Evolutionary conservation across 805 yeast species (phyloP).

Genomic region (Schizosaccharomyces cryophilus): DNA sequence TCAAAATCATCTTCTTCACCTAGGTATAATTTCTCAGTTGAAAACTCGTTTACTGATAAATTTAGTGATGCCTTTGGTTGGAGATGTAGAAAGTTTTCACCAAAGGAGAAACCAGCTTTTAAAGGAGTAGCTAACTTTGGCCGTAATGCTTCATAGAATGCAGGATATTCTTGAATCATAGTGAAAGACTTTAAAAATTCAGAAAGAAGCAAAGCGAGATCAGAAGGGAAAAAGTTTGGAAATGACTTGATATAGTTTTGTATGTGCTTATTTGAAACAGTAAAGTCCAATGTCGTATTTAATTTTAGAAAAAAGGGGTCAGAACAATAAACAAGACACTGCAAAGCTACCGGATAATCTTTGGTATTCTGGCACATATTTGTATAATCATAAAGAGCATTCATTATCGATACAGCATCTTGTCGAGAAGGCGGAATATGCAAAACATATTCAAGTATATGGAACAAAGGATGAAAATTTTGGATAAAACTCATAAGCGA

Average conservation of each 20-base stretch:
- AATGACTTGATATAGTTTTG: neutral
- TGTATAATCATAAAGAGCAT: neutral
- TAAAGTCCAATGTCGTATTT: neutral
- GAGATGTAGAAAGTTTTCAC: neutral
- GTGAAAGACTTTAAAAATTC: neutral
- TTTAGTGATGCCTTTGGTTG: neutral
- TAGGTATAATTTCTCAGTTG: neutral
- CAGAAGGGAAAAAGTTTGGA: neutral
- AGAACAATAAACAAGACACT: neutral
- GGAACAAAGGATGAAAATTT: neutral
- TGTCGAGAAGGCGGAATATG: neutral
- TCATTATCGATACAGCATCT: neutral
- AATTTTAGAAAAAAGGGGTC: neutral
- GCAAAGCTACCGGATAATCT: neutral
- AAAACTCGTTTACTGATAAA: neutral
- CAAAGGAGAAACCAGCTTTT: neutral
- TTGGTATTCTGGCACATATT: neutral
- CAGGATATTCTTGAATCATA: neutral
- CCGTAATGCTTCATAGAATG: neutral
- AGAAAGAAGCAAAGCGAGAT: neutral
- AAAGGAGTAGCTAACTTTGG: neutral
- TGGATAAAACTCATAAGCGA: neutral
- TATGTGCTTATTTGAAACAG: neutral
- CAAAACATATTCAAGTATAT: neutral
- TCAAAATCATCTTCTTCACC: neutral